phyloP scores from a whole-genome alignment of 768 basidiomycete species.

The Botryobasidium botryosum region DNA sequence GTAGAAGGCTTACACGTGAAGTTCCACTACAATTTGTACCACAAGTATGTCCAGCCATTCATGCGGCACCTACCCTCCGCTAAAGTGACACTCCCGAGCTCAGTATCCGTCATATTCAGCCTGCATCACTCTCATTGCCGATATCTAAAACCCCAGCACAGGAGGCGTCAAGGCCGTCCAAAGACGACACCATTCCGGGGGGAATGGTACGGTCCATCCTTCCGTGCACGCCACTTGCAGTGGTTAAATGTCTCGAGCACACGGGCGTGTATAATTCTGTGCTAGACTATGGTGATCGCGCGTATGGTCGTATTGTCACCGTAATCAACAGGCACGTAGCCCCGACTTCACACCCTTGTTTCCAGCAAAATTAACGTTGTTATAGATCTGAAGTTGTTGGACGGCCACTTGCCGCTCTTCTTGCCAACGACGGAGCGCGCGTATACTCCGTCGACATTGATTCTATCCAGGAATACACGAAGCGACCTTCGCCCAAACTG shows the following conservation, averaged over 20 bases:
- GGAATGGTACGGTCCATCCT: conserved; percentile 92
- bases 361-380: background rate
- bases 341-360: no score
- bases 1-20: conserved; percentile 96
- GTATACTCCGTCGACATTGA: conserved; percentile 94
- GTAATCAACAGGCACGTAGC: conserved; percentile 84
- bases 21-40: conserved; percentile 87
- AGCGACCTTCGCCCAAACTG: conserved; percentile 45
- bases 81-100: background rate
- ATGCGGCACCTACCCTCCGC: background rate
- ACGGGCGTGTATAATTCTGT: conserved; percentile 86
- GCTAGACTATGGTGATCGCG: conserved; percentile 85
- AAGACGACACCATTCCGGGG: conserved; percentile 45
- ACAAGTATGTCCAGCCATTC: conserved; percentile 41
- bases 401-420: conserved; percentile 83
- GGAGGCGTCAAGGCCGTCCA: background rate
- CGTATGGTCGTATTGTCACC: conserved; percentile 81
- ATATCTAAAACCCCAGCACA: conserved; percentile 1
- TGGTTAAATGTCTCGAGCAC: conserved; percentile 88
- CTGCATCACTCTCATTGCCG: conserved; percentile 40
- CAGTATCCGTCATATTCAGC: conserved; percentile 86
- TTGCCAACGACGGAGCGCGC: conserved; percentile 91
- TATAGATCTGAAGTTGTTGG: conserved; percentile 93
- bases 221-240: conserved; percentile 91
- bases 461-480: conserved; percentile 94